Conservation (phyloP, 202 grass and related monocot genomes). For the Elaeis oleifera region DNA sequence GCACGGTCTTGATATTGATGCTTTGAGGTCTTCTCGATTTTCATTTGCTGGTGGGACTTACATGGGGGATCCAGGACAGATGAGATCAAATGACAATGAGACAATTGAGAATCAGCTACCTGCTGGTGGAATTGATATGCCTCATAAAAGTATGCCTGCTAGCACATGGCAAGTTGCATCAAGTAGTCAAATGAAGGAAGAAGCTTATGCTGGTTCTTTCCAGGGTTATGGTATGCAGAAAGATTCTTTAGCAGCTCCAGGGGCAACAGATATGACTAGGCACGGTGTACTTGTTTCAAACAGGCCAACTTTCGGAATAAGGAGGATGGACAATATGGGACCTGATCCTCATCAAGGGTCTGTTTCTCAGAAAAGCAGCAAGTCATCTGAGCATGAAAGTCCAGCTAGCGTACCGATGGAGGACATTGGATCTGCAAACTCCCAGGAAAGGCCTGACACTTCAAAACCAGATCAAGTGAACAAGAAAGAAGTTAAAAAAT, state of each 20-base stretch:
- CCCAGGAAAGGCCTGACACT: conserved; percentile 59
- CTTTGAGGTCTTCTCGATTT: conserved; percentile 56
- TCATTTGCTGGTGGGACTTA: conserved; percentile 58
- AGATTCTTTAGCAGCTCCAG: conserved; percentile 28
- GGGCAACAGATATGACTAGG: conserved; percentile 41
- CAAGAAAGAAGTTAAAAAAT: conserved; percentile 42
- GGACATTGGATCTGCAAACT: conserved; percentile 87
- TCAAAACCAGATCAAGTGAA: conserved; percentile 73
- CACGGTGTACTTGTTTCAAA: conserved; percentile 34
- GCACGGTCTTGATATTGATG: conserved; percentile 91
- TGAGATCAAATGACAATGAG: conserved; percentile 64
- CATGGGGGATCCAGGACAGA: conserved; percentile 47
- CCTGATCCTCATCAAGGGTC: conserved; percentile 63
- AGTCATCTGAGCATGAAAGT: conserved; percentile 67
- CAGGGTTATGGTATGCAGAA: conserved; percentile 22
- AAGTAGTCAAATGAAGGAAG: conserved; percentile 42
- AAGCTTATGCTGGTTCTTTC: conserved; percentile 26
- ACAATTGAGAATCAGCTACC: conserved; percentile 42
- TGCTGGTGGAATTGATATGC: conserved; percentile 47
- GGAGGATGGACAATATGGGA: conserved; percentile 38
- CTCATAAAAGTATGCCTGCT: conserved; percentile 44
- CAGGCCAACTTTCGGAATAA: conserved; percentile 33
- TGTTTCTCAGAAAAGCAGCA: conserved; percentile 60
- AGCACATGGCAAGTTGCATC: conserved; percentile 62
- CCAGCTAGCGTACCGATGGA: conserved; percentile 74